Evolutionary conservation across 805 yeast genomes (phyloP), one percentile per base, ranked within the genome.

Genomic region (Saccharomyces kudriavzevii): DNA sequence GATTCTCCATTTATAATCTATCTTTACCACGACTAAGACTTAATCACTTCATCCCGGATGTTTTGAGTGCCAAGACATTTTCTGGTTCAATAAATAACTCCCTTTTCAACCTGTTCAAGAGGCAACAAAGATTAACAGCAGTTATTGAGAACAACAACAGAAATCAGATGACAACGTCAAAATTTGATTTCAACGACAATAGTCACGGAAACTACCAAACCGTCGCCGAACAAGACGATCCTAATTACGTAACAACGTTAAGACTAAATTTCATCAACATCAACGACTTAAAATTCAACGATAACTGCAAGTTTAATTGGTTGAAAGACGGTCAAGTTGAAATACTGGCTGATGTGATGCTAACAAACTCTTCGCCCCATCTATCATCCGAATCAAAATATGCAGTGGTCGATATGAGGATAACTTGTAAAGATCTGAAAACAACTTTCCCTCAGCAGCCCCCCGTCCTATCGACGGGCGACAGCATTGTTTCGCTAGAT

Each of bases 61-160:
- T 87, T 52, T 77, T 87, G 69, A 83, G 82, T 64, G 88, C 90
- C 13, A 76, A 77, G 53, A 82, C 84, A 49, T 82, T 85, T 30
- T 82, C 87, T 14, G 95, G 95, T 0, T 81, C 91, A 0, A 74
- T 87, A 13, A 85, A 86, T 62, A 85, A 85, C 52, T 81, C 94
- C 1, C 73, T 87, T 67, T 86, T 87, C 69, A 85, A 90, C 0
- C 76, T 87, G 24, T 94, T 87, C 60, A 85, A 85, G 63, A 79
- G 87, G 60, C 92, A 86, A 63, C 77, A 79, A 55, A 77, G 78
- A 52, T 69, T 76, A 55, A 79, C 81, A 0, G 76, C 75, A 56
- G 73, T 77, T 30, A 35, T 35, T 17, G 43, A 35, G 8, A 69
- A 66, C 40, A 74, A 71, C 52, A 58, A 70, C 31, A 66, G 66